Evolutionary conservation across 2,329 filamentous ascomycete species (phyloP), one percentile per base, ranked within the genome.

Genomic region (Calonectria crousiana): DNA sequence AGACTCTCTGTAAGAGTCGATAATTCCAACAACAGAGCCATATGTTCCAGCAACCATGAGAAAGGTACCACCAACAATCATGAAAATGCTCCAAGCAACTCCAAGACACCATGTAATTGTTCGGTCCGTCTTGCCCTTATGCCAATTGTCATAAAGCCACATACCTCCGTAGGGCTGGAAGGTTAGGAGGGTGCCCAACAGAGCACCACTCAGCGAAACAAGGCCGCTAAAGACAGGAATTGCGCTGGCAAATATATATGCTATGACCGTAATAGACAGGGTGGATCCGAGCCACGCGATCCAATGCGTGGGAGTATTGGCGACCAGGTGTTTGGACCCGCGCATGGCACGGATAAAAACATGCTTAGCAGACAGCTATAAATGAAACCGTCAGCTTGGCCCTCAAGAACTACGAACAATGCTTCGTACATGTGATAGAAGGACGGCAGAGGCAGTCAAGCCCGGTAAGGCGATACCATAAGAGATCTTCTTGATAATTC

Each of bases 141-240:
- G 36, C 84, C 84, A 87, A 71, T 87, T 84, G 75, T 87, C 85
- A 64, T 86, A 86, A 1, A 87, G 73, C 86, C 85, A 87, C 85
- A 86, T 86, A 76, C 79, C 81, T 13, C 84, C 85, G 80, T 77
- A 75, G 1, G 79, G 76, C 65, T 79, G 77, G 71, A 30, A 79
- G 78, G 82, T 79, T 56, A 82, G 74, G 13, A 81, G 71, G 2
- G 80, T 80, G 11, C 79, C 80, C 6, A 82, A 76, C 1, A 83
- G 67, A 4, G 81, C 80, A 18, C 81, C 81, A 16, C 80, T 74
- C 1, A 83, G 74, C 2, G 80, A 80, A 1, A 82, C 77, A 32
- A 83, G 74, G 28, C 58, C 56, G 34, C 56, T 60, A 32, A 60
- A 60, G n/a, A 60, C 56, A 10, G 56, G 56, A n/a, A 60, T 60